A percentile compares a stretch with the other conserved stretches of the same genome.
Evolutionary conservation across 2,329 filamentous ascomycete species (phyloP).

Genomic region (Bipolaris oryzae): DNA sequence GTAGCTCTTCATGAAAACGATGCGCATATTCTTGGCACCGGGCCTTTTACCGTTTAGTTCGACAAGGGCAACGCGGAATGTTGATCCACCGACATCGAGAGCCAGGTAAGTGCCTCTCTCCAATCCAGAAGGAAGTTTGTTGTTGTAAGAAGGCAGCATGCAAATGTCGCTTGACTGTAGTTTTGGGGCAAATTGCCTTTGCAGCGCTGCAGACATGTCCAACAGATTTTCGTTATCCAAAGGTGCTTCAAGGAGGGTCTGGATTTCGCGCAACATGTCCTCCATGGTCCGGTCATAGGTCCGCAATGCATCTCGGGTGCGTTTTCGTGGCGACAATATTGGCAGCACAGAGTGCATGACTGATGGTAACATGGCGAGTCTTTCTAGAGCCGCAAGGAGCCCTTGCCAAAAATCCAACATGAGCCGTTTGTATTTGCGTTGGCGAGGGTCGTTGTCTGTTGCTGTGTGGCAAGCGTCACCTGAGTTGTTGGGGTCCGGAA

Average conservation of each 20-base stretch:
- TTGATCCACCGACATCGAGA: slow-evolving; percentile 70
- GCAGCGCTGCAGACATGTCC: slow-evolving; percentile 53
- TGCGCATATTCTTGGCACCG: slow-evolving; percentile 57
- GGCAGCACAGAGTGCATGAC: slow-evolving; percentile 48
- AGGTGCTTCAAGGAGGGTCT: slow-evolving; percentile 52
- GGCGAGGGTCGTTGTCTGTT: slow-evolving; percentile 19
- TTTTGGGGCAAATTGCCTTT: slow-evolving; percentile 60
- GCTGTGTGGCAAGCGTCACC: slow-evolving; percentile 26
- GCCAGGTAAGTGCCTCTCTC: slow-evolving; percentile 67
- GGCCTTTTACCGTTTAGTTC: slow-evolving; percentile 58
- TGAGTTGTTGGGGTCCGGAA: slow-evolving; percentile 31
- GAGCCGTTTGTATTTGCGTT: slow-evolving; percentile 42
- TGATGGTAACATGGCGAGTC: slow-evolving; percentile 50
- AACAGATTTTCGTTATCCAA: slow-evolving; percentile 51
- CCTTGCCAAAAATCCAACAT: slow-evolving; percentile 51
- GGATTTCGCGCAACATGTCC: slow-evolving; percentile 53
- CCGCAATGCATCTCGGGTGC: slow-evolving; percentile 47
- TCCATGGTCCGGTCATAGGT: slow-evolving; percentile 56
- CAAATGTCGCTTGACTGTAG: slow-evolving; percentile 63
- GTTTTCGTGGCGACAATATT: slow-evolving; percentile 41
- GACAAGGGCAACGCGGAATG: slow-evolving; percentile 67
- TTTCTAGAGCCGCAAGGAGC: slow-evolving; percentile 46
- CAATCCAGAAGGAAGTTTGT: slow-evolving; percentile 64
- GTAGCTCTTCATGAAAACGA: slow-evolving; percentile 61
- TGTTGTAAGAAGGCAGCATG: slow-evolving; percentile 70